Evolutionary conservation across 768 basidiomycete genomes (phyloP), one percentile per base, ranked within the genome.

Genomic region (Leucosporidium creatinivorum): DNA sequence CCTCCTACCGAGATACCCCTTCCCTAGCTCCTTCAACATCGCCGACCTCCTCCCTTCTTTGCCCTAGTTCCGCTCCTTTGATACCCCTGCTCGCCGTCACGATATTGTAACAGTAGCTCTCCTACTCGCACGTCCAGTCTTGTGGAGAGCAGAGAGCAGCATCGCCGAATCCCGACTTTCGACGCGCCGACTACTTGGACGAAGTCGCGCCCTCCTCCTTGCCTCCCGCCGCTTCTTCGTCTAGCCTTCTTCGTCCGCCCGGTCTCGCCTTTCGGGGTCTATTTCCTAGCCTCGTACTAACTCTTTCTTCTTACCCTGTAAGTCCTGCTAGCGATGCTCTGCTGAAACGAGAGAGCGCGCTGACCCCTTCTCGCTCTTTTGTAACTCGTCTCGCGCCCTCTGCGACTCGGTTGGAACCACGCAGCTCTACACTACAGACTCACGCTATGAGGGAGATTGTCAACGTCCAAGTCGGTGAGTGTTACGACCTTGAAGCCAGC

Each of bases 391-490:
- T n/a, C 21, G 6, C 31, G n/a, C 28, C 25, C 36, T 52, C 21
- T n/a, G 55, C 39, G 59, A 21, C 56, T 33, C 25, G 36, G 3
- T 19, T 23, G 21, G 59, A 23, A 23, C 49, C 31, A n/a, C 15
- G 15, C 39, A 44, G 39, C 39, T 44, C 39, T 2, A 44, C 78
- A 76, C 66, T 33, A 26, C 28, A 23, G 17, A 25, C 62, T 28
- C 50, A 12, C 25, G 30, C 18, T 3, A 47, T 49, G 60, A 60
- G 93, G 84, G 93, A 98, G 87, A 97, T 98, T 81, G 93, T 98
- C 79, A 94, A 98, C 82, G 87, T 98, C 77, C 94, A 55, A 26
- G 50, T 51, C 23, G 25, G 50, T 51, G 10, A 44, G 39, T 51
- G 5, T 98, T 81, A 93, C 96, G 26, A n/a, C 44, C 36, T 31